A percentile compares a stretch with the other conserved stretches of the same genome.
Evolutionary conservation across 345 rosid genomes (phyloP).

Genomic region (Eucalyptus cloeziana): DNA sequence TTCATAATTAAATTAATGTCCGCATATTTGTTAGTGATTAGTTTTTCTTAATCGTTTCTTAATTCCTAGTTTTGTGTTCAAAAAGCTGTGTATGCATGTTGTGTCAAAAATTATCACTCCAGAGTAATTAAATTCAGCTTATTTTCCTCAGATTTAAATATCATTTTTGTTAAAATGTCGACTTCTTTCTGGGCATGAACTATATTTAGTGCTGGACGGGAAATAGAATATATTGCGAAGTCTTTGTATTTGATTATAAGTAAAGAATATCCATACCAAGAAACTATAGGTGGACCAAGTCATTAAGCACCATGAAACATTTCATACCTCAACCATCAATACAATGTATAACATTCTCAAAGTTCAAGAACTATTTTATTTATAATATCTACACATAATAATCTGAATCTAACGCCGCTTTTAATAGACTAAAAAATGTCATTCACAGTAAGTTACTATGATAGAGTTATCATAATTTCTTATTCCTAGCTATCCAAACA

Average conservation of each 20-base stretch:
- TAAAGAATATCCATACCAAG: neutral
- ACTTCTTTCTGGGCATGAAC: neutral
- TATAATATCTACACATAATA: neutral
- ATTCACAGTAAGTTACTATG: neutral
- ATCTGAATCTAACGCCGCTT: neutral
- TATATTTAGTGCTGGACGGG: neutral
- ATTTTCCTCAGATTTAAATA: neutral
- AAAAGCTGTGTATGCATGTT: neutral
- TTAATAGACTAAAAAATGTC: neutral
- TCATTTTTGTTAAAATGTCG: neutral
- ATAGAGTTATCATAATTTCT: neutral
- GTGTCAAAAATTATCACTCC: neutral
- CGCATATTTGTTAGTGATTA: neutral
- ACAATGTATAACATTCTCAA: neutral
- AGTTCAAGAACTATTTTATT: neutral
- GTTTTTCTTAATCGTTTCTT: neutral
- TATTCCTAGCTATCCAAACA: neutral
- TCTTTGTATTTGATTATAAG: neutral
- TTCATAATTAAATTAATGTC: neutral
- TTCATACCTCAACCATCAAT: neutral
- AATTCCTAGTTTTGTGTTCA: neutral
- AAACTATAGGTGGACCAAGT: neutral
- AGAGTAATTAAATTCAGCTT: neutral
- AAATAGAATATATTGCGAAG: neutral
- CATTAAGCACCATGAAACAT: neutral